Percentiles rank a stretch among this genome's conserved stretches.
These are phyloP conservation scores for Bromus sterilis DNA, from an alignment of 176 grass and related monocot species.

Conservation along the genomic window DNA sequence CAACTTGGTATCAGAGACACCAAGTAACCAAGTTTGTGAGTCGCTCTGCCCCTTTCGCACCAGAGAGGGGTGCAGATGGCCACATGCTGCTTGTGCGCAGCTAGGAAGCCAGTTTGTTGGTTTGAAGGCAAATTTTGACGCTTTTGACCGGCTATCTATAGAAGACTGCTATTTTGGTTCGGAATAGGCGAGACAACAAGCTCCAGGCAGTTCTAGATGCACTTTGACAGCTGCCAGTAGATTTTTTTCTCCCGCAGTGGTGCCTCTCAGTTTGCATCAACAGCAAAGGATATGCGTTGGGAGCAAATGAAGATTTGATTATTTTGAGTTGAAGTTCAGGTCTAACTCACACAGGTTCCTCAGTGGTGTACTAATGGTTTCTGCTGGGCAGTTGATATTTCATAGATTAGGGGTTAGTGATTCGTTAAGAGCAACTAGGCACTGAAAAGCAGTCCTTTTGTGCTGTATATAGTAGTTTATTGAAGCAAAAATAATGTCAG, in stretches of 20 bases:
- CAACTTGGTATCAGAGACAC: slow-evolving; percentile 36
- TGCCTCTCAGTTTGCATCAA: slow-evolving; percentile 13
- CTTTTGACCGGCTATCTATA: slow-evolving; percentile 78
- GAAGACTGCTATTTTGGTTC: slow-evolving; percentile 76
- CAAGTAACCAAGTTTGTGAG: slow-evolving; percentile 50
- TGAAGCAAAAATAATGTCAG: slow-evolving; percentile 22
- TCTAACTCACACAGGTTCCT: slow-evolving; percentile 7
- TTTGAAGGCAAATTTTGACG: slow-evolving; percentile 94
- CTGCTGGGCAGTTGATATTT: neutral
- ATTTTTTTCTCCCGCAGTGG: slow-evolving; percentile 24
- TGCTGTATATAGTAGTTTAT: slow-evolving; percentile 42
- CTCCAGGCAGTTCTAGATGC: neutral
- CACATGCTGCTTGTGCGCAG: slow-evolving; percentile 71
- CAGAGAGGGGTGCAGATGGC: slow-evolving; percentile 89
- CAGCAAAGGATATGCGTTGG: neutral
- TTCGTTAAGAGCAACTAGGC: slow-evolving; percentile 15
- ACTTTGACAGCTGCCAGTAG: slow-evolving; percentile 21
- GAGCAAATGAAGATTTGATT: slow-evolving; percentile 1
- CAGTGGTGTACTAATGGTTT: neutral
- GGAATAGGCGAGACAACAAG: slow-evolving; percentile 30
- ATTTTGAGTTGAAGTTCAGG: slow-evolving; percentile 9
- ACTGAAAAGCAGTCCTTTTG: slow-evolving; percentile 23
- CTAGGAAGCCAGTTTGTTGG: slow-evolving; percentile 89
- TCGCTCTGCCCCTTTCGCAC: slow-evolving; percentile 69
- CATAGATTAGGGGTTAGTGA: neutral